Conservation (phyloP, 2,329 filamentous ascomycete genomes). For the Cladophialophora yegresii region DNA sequence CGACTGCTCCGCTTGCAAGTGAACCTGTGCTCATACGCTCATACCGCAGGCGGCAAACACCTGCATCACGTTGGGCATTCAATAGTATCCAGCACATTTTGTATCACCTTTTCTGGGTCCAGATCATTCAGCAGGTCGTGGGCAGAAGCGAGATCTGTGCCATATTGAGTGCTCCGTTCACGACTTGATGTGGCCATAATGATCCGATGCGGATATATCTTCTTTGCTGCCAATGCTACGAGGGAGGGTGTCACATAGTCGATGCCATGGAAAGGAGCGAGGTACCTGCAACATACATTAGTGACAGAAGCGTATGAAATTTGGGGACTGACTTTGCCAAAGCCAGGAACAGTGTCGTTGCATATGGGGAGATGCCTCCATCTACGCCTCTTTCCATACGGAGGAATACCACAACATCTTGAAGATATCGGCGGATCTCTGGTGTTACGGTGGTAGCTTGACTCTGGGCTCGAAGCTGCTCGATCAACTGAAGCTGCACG, state of each 20-base stretch:
- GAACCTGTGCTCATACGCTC: neutral
- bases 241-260: constrained; percentile 82
- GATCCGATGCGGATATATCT: constrained; percentile 86
- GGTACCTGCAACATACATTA: constrained; percentile 49
- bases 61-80: constrained; percentile 24
- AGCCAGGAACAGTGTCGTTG: constrained; percentile 74
- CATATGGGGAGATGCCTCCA: constrained; percentile 73
- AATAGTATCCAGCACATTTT: constrained; percentile 58
- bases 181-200: constrained; percentile 66
- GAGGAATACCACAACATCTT: constrained; percentile 84
- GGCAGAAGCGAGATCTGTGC: constrained; percentile 75
- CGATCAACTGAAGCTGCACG: constrained; percentile 47
- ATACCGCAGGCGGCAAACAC: too few species aligned
- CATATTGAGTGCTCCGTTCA: constrained; percentile 91
- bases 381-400: constrained; percentile 83
- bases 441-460: constrained; percentile 66
- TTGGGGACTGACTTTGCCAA: constrained; percentile 59
- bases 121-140: constrained; percentile 44
- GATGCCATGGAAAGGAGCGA: constrained; percentile 79
- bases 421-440: constrained; percentile 79
- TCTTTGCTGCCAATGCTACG: constrained; percentile 76
- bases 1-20: neutral
- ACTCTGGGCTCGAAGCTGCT: constrained; percentile 60
- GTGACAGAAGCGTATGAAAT: neutral
- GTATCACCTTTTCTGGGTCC: constrained; percentile 64